A percentile compares a stretch with the other conserved stretches of the same genome.
These are phyloP conservation scores for Mycena sanguinolenta DNA, from an alignment of 768 basidiomycete genomes.

Conservation along the genomic window DNA sequence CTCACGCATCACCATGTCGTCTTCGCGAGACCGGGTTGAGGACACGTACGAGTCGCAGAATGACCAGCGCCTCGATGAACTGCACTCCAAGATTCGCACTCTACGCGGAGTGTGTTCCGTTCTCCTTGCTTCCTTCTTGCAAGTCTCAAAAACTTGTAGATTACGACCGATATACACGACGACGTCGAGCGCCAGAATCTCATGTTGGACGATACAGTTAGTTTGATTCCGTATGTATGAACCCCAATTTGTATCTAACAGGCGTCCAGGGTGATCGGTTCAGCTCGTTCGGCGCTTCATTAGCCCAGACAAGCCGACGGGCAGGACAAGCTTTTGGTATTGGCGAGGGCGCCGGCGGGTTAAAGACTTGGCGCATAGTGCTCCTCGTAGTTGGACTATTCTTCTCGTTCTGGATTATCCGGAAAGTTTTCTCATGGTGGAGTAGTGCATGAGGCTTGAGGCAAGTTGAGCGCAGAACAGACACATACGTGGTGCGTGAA, in stretches of 20 bases:
- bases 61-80: conserved; percentile 84
- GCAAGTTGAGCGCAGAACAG: not conserved
- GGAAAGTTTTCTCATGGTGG: conserved; percentile 68
- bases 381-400: conserved; percentile 69
- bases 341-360: conserved; percentile 63
- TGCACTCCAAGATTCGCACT: conserved; percentile 88
- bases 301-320: conserved; percentile 77
- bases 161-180: conserved; percentile 90
- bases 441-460: conserved; percentile 18
- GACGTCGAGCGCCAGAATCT: conserved; percentile 88
- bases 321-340: conserved; percentile 83
- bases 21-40: conserved; percentile 64
- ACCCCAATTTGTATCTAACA: conserved; percentile 18
- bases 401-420: conserved; percentile 68
- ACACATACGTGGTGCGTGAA: conserved; percentile 17
- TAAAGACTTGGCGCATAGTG: conserved; percentile 79
- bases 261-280: conserved; percentile 74
- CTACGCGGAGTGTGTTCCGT: conserved; percentile 74
- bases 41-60: conserved; percentile 89
- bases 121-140: not conserved
- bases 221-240: conserved; percentile 39
- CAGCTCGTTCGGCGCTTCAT: conserved; percentile 69
- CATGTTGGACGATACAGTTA: conserved; percentile 81
- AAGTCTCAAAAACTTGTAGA: conserved; percentile 56
- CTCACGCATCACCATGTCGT: conserved; percentile 40